These are phyloP conservation scores for Starmera dryadoides DNA, from an alignment of 805 yeast genomes.

Conservation along the genomic window DNA sequence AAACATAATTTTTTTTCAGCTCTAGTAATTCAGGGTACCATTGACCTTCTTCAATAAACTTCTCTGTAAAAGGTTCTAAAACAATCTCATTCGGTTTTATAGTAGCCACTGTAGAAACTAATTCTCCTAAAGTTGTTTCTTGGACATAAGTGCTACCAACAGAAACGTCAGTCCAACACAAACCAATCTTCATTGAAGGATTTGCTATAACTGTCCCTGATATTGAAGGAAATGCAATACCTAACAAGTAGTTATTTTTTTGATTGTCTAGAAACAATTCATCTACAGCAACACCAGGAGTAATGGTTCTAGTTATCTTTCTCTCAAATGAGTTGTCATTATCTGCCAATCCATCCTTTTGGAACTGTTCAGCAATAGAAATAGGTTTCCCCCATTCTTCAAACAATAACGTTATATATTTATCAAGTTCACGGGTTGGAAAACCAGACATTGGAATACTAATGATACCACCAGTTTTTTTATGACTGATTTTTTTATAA, in stretches of 20 bases:
- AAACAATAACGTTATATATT: conserved; percentile 69
- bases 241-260: conserved; percentile 62
- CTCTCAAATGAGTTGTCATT: conserved; percentile 43
- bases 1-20: conserved; percentile 46
- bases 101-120: conserved; percentile 68
- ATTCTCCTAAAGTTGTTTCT: conserved; percentile 47
- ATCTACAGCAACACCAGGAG: conserved; percentile 90
- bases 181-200: conserved; percentile 40
- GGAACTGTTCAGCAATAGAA: conserved; percentile 72
- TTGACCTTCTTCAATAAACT: conserved; percentile 33
- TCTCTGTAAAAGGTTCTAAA: conserved; percentile 36
- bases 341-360: conserved; percentile 18
- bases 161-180: conserved; percentile 86
- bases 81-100: conserved; percentile 78
- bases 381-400: conserved; percentile 65
- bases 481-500: conserved; percentile 34
- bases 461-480: conserved; percentile 9
- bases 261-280: conserved; percentile 74
- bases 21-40: conserved; percentile 57
- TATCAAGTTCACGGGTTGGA: conserved; percentile 63
- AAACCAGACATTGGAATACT: conserved; percentile 85
- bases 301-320: conserved; percentile 69
- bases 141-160: conserved; percentile 75
- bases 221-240: conserved; percentile 51
- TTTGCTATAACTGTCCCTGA: conserved; percentile 33